Evolutionary conservation across 306 rosid genomes (phyloP), one percentile per base, ranked within the genome.

Genomic region (Castanospermum australe): DNA sequence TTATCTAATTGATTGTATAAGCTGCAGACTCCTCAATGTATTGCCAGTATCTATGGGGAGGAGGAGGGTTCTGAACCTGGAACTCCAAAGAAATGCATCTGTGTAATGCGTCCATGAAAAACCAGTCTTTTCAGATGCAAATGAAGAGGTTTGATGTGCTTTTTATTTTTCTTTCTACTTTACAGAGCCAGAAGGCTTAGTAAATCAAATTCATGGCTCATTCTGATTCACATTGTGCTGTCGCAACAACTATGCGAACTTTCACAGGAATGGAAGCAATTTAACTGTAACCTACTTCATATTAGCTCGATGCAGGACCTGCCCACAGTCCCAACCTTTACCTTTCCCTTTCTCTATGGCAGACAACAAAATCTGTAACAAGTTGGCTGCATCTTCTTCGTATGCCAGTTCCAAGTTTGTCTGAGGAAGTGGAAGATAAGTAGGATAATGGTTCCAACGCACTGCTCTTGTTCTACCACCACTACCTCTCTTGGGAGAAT

Each of bases 351-450:
- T 69, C 79, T 90, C 89, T 55, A 92, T 85, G 18, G 90, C 65
- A 24, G 90, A 87, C 70, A 86, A 63, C 79, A 92, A 79, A 78
- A 81, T 71, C 77, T 84, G 86, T 41, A 95, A 77, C 35, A 92
- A 88, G 75, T 78, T 84, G 59, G 82, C 73, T 7, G 93, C 98
- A 70, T 92, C 94, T 85, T 90, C 90, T 44, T 75, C 66, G 18
- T 20, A 17, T 51, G 83, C 81, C 33, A 95, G 85, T 83, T 92
- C 97, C 78, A 95, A 73, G 87, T 85, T 88, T 13, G 97, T 92
- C 82, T 91, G 96, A 64, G 89, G 86, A 55, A 92, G 90, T 12
- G 99, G 99, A 83, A 88, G 92, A 76, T 87, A 87, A 7, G 89
- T 90, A 22, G 94, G 94, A 84, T 70, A 72, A 61, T 86, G 88